Percentiles rank a stretch among this genome's conserved stretches.
Conservation (phyloP, 208 protist genomes). For the Polymyxa betae region DNA sequence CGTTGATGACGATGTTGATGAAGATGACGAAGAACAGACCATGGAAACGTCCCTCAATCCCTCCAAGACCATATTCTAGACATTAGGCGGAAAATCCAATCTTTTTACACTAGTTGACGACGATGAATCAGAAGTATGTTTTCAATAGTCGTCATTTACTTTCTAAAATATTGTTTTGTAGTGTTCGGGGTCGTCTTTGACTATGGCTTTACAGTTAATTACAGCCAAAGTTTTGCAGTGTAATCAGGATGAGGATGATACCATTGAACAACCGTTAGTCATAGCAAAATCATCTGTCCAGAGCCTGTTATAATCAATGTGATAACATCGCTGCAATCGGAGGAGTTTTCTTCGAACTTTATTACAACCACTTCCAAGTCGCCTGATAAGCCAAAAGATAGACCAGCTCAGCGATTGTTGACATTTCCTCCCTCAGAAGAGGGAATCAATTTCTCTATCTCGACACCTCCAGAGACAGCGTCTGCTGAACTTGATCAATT, state of each 20-base stretch:
- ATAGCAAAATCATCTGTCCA: background rate
- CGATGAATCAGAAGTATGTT: background rate
- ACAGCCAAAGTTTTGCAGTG: background rate
- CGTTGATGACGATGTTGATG: slow-evolving; percentile 14
- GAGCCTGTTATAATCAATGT: slow-evolving; percentile 7
- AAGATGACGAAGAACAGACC: slow-evolving; percentile 16
- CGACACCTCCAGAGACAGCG: too few species aligned
- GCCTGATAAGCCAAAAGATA: background rate
- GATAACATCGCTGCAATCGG: background rate
- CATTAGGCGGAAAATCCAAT: background rate
- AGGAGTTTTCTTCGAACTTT: background rate
- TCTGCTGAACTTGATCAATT: background rate
- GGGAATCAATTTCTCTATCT: background rate
- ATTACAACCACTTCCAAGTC: background rate
- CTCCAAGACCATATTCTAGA: background rate
- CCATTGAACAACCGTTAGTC: slow-evolving; percentile 15
- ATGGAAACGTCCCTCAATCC: slow-evolving; percentile 11
- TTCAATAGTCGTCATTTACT: background rate
- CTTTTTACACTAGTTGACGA: background rate
- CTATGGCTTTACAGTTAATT: slow-evolving; percentile 21
- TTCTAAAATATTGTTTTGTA: background rate
- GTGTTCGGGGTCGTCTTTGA: background rate
- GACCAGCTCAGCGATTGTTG: too few species aligned
- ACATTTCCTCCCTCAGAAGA: background rate
- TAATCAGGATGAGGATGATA: background rate